Base-by-base conservation (phyloP, 306 rosid species). In the Cicer arietinum region DNA sequence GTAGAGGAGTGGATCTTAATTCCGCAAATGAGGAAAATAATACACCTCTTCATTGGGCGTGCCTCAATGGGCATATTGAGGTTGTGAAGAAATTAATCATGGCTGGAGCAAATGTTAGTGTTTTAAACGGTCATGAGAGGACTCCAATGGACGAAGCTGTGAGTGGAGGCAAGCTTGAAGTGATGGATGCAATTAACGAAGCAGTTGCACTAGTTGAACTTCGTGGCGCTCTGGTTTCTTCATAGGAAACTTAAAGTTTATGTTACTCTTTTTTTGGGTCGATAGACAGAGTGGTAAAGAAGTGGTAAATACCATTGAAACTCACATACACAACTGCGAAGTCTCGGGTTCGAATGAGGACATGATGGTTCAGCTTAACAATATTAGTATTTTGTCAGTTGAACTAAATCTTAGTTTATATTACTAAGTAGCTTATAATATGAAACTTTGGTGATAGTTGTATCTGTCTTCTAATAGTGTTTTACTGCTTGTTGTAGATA, bases 1-100 rank as follows among this genome's bases (percentile, higher is more conserved):
- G 71, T 72, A 86, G 60, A 85, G 85, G 84, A 82, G 98, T 83
- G 93, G 92, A 87, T 65, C 79, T 94, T 73, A 90, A 90, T 86
- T 82, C 89, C 68, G 66, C 80, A 54, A 94, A 94, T n/a, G 86
- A 59, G 70, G 96, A 94, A 84, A 90, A 84, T 72, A 94, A 90
- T 78, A 88, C 96, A 42, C 93, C 98, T 41, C 83, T 94, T 76
- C 98, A 94, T 64, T 94, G 98, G 98, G 98, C 96, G 50, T 91
- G 97, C 78, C 97, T 94, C 71, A 94, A 94, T 83, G 98, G 98
- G n/a, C 97, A 87, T 84, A 25, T 91, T 20, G 94, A 91, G 92
- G 93, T 87, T 83, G 96, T 90, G 69, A 91, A 90, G 88, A 91
- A 88, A 84, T 79, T 94, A 83, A 94, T 94, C 72, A 74, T 90